A percentile compares a stretch with the other conserved stretches of the same genome.
Evolutionary conservation across 176 grass and related monocot species (phyloP).

Genomic region (sorghum (Sorghum bicolor)): Sorghum_bicolor_NCBIv3 NC_012872.2:64428501-64429000

Average conservation of each 20-base stretch:
- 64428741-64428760: slow-evolving; percentile 57
- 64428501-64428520: slow-evolving; percentile 3
- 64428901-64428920: slow-evolving; percentile 42
- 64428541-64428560: background rate
- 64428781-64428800: slow-evolving; percentile 28
- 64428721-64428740: slow-evolving; percentile 56
- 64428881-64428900: slow-evolving; percentile 33
- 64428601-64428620: slow-evolving; percentile 53
- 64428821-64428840: slow-evolving; percentile 32
- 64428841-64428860: slow-evolving; percentile 29
- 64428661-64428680: slow-evolving; percentile 18
- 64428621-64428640: slow-evolving; percentile 47
- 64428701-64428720: slow-evolving; percentile 31
- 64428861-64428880: slow-evolving; percentile 35
- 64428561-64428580: slow-evolving; percentile 82
- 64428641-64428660: slow-evolving; percentile 47
- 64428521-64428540: background rate
- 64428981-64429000: slow-evolving; percentile 94
- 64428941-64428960: slow-evolving; percentile 71
- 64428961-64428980: slow-evolving; percentile 76
- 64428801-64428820: slow-evolving; percentile 38
- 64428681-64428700: slow-evolving; percentile 23
- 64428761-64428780: slow-evolving; percentile 39
- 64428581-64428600: slow-evolving; percentile 72
- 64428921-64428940: slow-evolving; percentile 47